A percentile compares a stretch with the other conserved stretches of the same genome.
Evolutionary conservation across 225 moss, liverwort and hornwort species (phyloP).

Genomic region (Pleurozium schreberi): DNA sequence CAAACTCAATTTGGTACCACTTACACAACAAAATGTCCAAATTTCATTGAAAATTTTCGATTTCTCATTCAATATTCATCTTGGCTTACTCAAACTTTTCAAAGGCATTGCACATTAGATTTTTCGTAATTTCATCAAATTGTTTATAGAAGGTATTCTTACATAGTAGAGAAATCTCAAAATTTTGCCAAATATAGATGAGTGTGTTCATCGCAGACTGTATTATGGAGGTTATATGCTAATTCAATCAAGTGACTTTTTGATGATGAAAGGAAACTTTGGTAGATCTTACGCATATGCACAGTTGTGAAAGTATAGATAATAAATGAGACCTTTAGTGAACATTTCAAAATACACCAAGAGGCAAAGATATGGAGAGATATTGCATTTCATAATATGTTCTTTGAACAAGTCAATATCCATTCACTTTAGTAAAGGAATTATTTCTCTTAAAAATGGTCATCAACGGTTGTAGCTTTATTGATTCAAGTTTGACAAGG

Average conservation of each 20-base stretch:
- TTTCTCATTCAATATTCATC: background rate
- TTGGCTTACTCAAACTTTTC: rapidly evolving
- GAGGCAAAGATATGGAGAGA: background rate
- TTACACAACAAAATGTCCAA: background rate
- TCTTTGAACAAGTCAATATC: background rate
- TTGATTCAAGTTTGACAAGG: too few relatives aligned
- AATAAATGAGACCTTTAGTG: background rate
- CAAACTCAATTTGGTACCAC: background rate
- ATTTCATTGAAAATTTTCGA: background rate
- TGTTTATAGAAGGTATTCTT: too few relatives aligned
- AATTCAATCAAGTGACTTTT: background rate
- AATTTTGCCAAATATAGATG: rapidly evolving
- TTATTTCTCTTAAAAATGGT: background rate
- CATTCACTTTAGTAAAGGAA: background rate
- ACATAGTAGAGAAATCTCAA: background rate
- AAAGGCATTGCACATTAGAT: rapidly evolving
- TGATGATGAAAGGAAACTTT: background rate
- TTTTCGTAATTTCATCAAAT: too few relatives aligned
- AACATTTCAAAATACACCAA: background rate
- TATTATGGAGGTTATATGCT: background rate
- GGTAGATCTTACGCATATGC: background rate
- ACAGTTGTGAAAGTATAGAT: background rate
- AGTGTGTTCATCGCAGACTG: background rate
- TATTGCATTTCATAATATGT: background rate
- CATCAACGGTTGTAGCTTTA: background rate